These are phyloP conservation scores for Tylopilus sp. DNA, from an alignment of 768 basidiomycete species.

Conservation along the genomic window DNA sequence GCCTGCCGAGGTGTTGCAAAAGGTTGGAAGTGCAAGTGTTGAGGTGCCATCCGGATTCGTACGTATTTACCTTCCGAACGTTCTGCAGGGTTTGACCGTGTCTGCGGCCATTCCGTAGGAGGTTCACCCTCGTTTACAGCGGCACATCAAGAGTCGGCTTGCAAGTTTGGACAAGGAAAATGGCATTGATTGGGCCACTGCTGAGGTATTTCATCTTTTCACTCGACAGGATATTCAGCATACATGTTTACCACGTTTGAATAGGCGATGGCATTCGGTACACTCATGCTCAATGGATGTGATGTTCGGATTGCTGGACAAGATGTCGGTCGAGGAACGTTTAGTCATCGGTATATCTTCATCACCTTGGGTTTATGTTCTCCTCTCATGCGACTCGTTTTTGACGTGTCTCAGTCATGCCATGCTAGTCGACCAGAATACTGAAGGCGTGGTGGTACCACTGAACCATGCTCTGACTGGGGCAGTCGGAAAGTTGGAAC, in stretches of 20 bases:
- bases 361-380: neutral
- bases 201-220: conserved; percentile 53
- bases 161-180: conserved; percentile 61
- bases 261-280: conserved; percentile 85
- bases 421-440: conserved; percentile 87
- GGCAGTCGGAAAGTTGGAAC: conserved; percentile 66
- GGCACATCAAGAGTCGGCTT: conserved; percentile 78
- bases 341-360: conserved; percentile 62
- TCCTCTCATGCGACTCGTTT: neutral
- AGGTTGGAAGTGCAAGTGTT: conserved; percentile 70
- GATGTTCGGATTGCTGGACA: conserved; percentile 91
- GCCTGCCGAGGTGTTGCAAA: conserved; percentile 42
- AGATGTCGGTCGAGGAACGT: conserved; percentile 88
- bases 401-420: conserved; percentile 54
- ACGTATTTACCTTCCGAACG: conserved; percentile 24
- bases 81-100: neutral
- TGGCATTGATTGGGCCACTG: conserved; percentile 88
- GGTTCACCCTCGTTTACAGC: conserved; percentile 71
- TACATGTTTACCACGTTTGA: neutral
- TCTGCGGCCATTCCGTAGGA: conserved; percentile 43
- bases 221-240: neutral
- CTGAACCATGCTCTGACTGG: conserved; percentile 62
- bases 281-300: conserved; percentile 75
- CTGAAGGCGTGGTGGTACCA: conserved; percentile 76
- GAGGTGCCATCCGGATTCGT: conserved; percentile 59